Evolutionary conservation across 2,329 filamentous ascomycete genomes (phyloP).

Genomic region (Xylariaceae sp.): DNA sequence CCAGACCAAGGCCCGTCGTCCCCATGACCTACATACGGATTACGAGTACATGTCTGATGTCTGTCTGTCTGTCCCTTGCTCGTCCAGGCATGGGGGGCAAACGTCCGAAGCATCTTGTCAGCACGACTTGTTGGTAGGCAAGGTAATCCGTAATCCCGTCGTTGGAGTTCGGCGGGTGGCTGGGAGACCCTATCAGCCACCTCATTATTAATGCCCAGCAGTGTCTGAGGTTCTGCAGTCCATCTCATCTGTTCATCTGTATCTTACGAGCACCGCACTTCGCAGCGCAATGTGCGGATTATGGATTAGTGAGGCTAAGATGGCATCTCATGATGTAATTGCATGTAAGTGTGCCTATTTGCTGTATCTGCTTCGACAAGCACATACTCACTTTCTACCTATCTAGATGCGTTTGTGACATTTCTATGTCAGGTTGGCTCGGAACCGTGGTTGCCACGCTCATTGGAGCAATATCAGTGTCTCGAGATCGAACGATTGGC

Average conservation of each 20-base stretch:
- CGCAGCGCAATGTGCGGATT: background rate
- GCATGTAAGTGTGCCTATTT: background rate
- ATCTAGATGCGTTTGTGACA: background rate
- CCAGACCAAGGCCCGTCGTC: constrained; percentile 14
- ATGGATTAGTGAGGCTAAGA: background rate
- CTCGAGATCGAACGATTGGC: background rate
- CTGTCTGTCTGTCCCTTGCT: constrained; percentile 5
- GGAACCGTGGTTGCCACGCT: background rate
- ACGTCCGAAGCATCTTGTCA: constrained; percentile 16
- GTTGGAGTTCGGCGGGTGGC: constrained; percentile 12
- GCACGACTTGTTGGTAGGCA: constrained; percentile 9
- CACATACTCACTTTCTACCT: background rate
- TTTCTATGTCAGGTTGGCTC: background rate
- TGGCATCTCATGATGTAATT: background rate
- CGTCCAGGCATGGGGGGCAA: constrained; percentile 7
- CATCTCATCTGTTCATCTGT: background rate
- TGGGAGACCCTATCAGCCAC: constrained; percentile 18
- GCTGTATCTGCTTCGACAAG: background rate
- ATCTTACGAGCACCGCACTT: too few species aligned
- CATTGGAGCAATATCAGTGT: background rate
- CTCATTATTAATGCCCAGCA: constrained; percentile 7
- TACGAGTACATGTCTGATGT: background rate
- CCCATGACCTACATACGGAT: constrained; percentile 11
- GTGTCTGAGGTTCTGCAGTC: background rate
- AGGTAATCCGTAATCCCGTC: too few species aligned